Conservation (phyloP, 176 grass and related monocot genomes). For the Triticum turgidum region DNA sequence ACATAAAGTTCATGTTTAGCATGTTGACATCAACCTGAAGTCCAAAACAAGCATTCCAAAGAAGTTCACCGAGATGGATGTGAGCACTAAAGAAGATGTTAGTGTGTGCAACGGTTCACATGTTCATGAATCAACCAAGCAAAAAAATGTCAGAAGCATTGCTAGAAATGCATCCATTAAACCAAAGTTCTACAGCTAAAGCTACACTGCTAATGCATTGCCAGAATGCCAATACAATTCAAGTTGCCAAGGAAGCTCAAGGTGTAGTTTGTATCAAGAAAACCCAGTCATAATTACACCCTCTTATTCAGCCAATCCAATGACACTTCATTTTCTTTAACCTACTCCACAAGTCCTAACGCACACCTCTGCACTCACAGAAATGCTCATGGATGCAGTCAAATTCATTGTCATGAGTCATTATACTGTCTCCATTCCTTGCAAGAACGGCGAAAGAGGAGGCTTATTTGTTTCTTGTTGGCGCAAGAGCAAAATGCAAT, state of each 20-base stretch:
- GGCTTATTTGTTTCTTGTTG: no score
- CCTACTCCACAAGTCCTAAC: no score
- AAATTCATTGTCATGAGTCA: no score
- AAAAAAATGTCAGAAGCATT: not conserved
- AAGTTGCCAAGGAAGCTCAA: not conserved
- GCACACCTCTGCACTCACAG: no score
- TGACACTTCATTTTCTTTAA: no score
- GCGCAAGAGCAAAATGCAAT: no score
- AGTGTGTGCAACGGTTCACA: not conserved
- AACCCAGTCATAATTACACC: not conserved
- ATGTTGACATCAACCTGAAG: slow-evolving; percentile 7
- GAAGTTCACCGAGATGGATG: not conserved
- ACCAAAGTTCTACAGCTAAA: not conserved
- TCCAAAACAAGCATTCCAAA: not conserved
- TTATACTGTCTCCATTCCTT: no score
- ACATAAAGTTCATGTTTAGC: slow-evolving; percentile 5
- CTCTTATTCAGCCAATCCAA: no score
- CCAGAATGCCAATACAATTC: not conserved
- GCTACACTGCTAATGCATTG: not conserved
- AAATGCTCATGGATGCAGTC: no score
- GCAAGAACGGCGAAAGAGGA: no score
- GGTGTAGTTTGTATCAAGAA: slow-evolving; percentile 5
- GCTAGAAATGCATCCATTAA: not conserved
- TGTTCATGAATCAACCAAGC: slow-evolving; percentile 1
- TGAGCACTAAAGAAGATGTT: not conserved